Evolutionary conservation across 192 early-diverging fungal genomes (phyloP).

Genomic region (Coemansia sp.): DNA sequence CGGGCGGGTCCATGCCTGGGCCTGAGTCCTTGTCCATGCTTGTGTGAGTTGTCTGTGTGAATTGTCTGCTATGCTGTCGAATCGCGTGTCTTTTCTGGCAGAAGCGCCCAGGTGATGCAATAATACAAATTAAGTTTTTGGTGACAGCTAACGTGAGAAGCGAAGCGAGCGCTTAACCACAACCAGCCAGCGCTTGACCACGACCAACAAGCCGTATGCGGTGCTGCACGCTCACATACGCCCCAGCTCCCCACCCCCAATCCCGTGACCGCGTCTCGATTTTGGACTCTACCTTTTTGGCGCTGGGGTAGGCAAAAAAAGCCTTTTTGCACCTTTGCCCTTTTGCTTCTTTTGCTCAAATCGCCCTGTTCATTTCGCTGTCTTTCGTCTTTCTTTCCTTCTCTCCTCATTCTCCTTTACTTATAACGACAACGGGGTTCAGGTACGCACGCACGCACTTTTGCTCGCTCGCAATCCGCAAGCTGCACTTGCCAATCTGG

Average conservation of each 20-base stretch:
- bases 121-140: too few species aligned
- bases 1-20: too few species aligned
- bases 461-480: background rate
- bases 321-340: background rate
- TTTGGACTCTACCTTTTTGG: too few species aligned
- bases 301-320: background rate
- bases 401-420: background rate
- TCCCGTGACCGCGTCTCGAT: too few species aligned
- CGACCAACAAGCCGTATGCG: too few species aligned
- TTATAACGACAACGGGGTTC: slow-evolving; percentile 11
- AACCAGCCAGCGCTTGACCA: too few species aligned
- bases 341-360: background rate
- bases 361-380: background rate
- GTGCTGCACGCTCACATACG: too few species aligned
- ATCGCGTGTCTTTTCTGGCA: background rate
- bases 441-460: slow-evolving; percentile 10
- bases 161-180: too few species aligned
- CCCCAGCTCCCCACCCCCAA: too few species aligned
- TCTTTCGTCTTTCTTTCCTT: background rate
- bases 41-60: too few species aligned
- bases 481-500: background rate
- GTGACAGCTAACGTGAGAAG: too few species aligned
- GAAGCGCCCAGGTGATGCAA: background rate
- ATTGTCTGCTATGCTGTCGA: background rate
- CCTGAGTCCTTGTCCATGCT: too few species aligned